Evolutionary conservation across 805 yeast species (phyloP), one percentile per base, ranked within the genome.

Genomic region (Wickerhamomyces rabaulensis): DNA sequence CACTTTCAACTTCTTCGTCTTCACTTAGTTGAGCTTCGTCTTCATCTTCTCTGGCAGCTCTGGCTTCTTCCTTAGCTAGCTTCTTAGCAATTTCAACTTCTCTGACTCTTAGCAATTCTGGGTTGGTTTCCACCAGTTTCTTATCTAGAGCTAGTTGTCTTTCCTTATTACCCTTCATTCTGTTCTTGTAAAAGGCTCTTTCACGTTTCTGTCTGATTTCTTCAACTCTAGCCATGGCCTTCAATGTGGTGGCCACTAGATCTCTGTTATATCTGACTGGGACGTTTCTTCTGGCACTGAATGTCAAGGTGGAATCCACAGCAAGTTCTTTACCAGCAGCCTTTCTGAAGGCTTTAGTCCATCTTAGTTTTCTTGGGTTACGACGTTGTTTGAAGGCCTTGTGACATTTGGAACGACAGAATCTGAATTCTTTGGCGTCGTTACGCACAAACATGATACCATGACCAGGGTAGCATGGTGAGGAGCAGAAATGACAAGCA

Each of bases 341-440:
- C 69, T 94, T 94, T 73, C 99, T 82, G 79, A 94, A 94, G 1
- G 99, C 98, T 69, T 94, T 94, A 47, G 99, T 94, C 99, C 99
- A 94, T 71, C 80, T 87, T 70, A 91, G 82, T 70, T 94, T 94
- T 74, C 99, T 84, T 59, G 99, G 99, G 74, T 94, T 94, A 71
- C 99, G 84, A 76, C 96, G 90, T 74, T 90, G 95, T 68, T 94
- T 94, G 82, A 94, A 94, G 46, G 90, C 85, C 67, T 91, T 89
- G 73, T 94, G 99, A 74, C 99, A 94, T 67, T 94, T 94, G 51
- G 98, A 90, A 66, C 97, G 88, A 62, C 99, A 94, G 74, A 94
- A 94, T 61, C 96, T 78, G 68, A 94, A 94, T 70, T 90, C 98
- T 66, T 94, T 94, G 55, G 98, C 96, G 64, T 94, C 99, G 67